A percentile compares a stretch with the other conserved stretches of the same genome.
These are phyloP conservation scores for Magnaporthiopsis incrustans DNA, from an alignment of 2,329 filamentous ascomycete species.

Conservation along the genomic window DNA sequence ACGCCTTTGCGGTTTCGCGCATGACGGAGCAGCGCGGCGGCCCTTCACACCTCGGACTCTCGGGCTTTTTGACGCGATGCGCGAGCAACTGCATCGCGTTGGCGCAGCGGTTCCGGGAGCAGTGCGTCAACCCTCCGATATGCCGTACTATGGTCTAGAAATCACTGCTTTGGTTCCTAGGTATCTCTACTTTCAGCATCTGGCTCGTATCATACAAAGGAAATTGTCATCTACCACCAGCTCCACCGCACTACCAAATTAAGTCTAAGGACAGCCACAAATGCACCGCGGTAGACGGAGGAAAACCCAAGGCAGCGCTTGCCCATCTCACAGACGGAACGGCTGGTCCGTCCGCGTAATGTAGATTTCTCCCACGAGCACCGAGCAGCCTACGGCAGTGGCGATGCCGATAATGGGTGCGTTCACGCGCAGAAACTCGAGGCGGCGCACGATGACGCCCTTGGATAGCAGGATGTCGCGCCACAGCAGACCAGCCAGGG, in stretches of 20 bases:
- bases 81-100: no score
- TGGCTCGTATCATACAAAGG: no score
- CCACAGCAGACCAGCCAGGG: conserved; percentile 65
- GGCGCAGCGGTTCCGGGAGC: no score
- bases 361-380: conserved; percentile 57
- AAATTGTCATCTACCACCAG: no score
- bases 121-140: no score
- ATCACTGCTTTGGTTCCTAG: no score
- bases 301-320: no score
- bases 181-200: no score
- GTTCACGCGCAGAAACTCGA: conserved; percentile 63
- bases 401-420: conserved; percentile 62
- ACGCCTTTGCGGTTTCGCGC: not conserved
- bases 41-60: not conserved
- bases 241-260: no score
- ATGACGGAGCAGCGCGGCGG: not conserved
- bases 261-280: no score
- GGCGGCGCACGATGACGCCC: conserved; percentile 53
- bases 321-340: not conserved
- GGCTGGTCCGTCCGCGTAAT: conserved; percentile 33
- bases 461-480: conserved; percentile 61
- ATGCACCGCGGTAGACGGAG: no score
- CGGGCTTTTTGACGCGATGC: not conserved
- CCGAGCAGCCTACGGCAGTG: conserved; percentile 55
- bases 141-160: no score